Evolutionary conservation across 805 yeast species (phyloP), one percentile per base, ranked within the genome.

Genomic region (Ogataea pini): DNA sequence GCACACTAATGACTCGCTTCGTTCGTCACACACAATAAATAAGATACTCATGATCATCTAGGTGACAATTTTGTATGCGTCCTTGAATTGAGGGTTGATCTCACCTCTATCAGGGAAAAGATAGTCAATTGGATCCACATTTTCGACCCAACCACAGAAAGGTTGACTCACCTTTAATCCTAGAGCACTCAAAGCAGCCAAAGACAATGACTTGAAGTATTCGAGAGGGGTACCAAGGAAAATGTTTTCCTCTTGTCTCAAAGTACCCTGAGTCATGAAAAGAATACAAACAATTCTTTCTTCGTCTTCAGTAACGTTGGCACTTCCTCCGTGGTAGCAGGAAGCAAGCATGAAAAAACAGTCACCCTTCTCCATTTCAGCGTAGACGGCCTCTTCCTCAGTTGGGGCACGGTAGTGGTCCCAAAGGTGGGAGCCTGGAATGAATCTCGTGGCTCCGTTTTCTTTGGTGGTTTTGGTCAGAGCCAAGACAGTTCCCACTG

Each of bases 371-470:
- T 61, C 57, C 42, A 61, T 25, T 48, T 61, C 65, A 4, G 60
- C 60, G 32, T 61, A 59, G 14, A 33, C 34, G 7, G 45, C 46
- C 31, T 51, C 48, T 10, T 50, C 54, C 16, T 57, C 60, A 14
- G 27, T 36, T 12, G 64, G 63, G 10, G 47, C 31, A 28, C 54
- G 49, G 29, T 42, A 52, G 32, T 44, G 49, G 18, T 48, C 66
- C 68, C 67, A 63, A 17, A 64, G 50, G 44, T 64, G 68, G 12
- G 64, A 58, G 6, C 67, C 66, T 9, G 66, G 64, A 42, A 64
- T 58, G 14, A 61, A 48, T 37, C 65, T 57, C 3, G 68, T 64
- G 25, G 65, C 68, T 17, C 68, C 68, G 46, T 64, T 64, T 27
- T 41, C 63, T 36, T 54, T 56, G 13, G 66, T 64, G 12, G 63